phyloP scores from a whole-genome alignment of 306 rosid species.

The Quercus robur region DNA sequence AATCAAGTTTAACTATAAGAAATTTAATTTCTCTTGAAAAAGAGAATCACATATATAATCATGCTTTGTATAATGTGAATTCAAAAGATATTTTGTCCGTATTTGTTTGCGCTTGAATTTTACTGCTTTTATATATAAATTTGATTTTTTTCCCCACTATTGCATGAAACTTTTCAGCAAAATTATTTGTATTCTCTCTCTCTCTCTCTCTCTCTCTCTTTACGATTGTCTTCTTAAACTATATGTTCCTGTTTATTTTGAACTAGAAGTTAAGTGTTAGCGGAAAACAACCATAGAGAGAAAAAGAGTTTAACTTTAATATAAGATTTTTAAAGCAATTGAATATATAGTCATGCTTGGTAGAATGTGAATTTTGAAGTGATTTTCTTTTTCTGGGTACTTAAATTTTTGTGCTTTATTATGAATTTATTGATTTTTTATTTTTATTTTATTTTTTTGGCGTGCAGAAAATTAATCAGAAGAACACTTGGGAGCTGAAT shows the following conservation, averaged over 20 bases:
- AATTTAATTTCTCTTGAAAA: no score
- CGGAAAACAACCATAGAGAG: not conserved
- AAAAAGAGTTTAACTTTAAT: not conserved
- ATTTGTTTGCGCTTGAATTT: no score
- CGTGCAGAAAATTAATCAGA: slow-evolving; percentile 95
- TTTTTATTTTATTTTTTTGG: not conserved
- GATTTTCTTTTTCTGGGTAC: not conserved
- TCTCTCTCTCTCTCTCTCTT: not conserved
- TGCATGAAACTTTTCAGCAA: no score
- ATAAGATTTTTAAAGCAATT: not conserved
- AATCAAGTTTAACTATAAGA: no score
- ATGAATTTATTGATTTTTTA: not conserved
- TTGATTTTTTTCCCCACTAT: no score
- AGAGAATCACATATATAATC: no score
- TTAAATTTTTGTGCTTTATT: not conserved
- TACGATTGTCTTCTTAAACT: not conserved
- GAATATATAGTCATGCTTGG: not conserved
- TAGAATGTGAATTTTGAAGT: not conserved
- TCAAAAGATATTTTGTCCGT: no score
- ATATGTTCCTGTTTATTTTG: not conserved
- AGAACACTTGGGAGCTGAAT: slow-evolving; percentile 92
- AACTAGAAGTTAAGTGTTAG: not conserved
- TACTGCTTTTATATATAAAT: no score
- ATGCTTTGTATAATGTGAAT: no score
- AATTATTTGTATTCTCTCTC: not conserved